Evolutionary conservation across 495 filamentous ascomycete species (phyloP).

Genomic region (Glonium stellatum): DNA sequence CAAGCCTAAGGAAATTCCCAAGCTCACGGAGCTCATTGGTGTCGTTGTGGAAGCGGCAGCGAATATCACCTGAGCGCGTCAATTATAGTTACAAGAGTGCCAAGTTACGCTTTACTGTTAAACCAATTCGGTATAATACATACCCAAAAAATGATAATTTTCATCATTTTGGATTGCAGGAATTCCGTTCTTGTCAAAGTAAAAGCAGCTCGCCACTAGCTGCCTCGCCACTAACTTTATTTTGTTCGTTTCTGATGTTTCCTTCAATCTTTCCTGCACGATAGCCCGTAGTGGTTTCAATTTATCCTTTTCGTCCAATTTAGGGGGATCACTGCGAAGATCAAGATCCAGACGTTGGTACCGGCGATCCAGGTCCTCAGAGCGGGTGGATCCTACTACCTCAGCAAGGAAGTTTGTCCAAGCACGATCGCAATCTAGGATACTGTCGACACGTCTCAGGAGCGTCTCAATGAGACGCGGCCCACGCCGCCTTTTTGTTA

Average conservation of each 20-base stretch:
- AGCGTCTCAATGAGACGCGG: too few species aligned
- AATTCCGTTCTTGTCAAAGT: conserved; percentile 19
- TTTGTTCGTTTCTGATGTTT: background rate
- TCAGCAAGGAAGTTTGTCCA: conserved; percentile 21
- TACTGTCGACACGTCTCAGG: conserved; percentile 23
- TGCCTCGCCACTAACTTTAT: conserved; percentile 9
- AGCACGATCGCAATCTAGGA: conserved; percentile 19
- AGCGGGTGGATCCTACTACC: too few species aligned
- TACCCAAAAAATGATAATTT: too few species aligned
- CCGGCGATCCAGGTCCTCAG: conserved; percentile 8
- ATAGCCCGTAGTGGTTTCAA: conserved; percentile 12
- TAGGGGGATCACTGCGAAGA: conserved; percentile 19
- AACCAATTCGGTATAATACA: too few species aligned
- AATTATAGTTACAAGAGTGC: too few species aligned
- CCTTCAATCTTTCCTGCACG: background rate
- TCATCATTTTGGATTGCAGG: background rate
- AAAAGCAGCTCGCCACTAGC: conserved; percentile 29
- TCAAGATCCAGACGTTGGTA: conserved; percentile 25
- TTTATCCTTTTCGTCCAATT: conserved; percentile 22
- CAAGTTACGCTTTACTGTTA: too few species aligned
- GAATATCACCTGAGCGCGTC: background rate
- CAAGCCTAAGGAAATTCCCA: background rate
- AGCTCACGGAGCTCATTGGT: background rate
- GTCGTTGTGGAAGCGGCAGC: conserved; percentile 7
- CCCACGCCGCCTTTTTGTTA: too few species aligned